Base-by-base conservation (phyloP, 192 early-diverging fungal genomes). In the Backusella tuberculispora region DNA sequence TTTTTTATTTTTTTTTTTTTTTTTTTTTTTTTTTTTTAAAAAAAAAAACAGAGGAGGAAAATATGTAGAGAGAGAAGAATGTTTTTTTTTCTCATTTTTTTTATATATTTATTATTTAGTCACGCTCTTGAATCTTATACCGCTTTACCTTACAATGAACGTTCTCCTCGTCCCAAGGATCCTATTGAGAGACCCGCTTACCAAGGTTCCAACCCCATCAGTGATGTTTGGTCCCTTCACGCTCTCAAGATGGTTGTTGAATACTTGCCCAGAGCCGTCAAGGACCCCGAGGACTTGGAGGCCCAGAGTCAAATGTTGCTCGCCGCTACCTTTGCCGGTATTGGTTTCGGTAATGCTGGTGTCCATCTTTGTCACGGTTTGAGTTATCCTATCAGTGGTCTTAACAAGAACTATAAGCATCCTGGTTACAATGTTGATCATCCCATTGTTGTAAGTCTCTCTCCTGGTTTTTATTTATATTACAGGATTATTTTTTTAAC, bases 51-150 rank as follows among this genome's bases (percentile, higher is more conserved):
- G n/a, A n/a, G n/a, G n/a, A n/a, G n/a, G n/a, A n/a, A n/a, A n/a
- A n/a, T n/a, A n/a, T n/a, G n/a, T n/a, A n/a, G 7, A 7, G 53
- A 2, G 10, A 24, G 6, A 60, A 50, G 47, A 50, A 76, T 56
- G 8, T 37, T 13, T 43, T n/a, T 5, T 37, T 13, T 43, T n/a
- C 7, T 40, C 13, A 3, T 64, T 71, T 66, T 45, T 17, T 8
- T 21, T 24, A 66, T 56, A 34, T 80, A 74, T 65, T 9, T 66
- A n/a, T 63, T 64, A 41, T 26, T 15, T 71, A 81, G 95, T 84
- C 95, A 97, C 73, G 92, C 95, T 21, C 84, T 97, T 41, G 95
- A 97, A 79, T 95, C 93, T 0, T 97, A 97, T 77, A 97, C 95
- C 7, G 95, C 95, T 2, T 85, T 97, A 47, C 95, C 95, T 3